Evolutionary conservation across 352 stramenopile species (phyloP), one percentile per base, ranked within the genome.

Genomic region (Globisporangium radiosum): DNA sequence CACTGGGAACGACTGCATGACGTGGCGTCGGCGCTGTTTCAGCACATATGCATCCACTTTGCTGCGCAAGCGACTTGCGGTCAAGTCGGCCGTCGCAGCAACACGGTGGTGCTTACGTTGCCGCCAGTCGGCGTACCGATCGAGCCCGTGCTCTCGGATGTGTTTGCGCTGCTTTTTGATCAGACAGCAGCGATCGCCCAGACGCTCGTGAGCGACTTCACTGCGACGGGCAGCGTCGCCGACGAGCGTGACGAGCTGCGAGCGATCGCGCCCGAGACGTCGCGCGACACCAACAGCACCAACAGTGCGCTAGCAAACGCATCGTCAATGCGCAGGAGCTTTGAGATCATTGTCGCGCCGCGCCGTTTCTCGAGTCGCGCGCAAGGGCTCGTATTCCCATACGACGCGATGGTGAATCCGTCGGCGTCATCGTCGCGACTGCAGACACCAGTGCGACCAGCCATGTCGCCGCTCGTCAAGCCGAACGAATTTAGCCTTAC

Each of bases 401-500:
- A 92, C 38, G 56, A 81, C 4, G 66, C 84, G 2, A 76, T 95
- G 69, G 59, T 79, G 3, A 64, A 69, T 2, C 58, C 68, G 8
- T 56, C 58, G 3, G 25, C 25, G 25, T 33, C 25, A 33, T 33
- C 25, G 25, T 33, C 25, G 25, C 25, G 25, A 33, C 25, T 33
- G 25, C 25, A 33, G 25, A 33, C 25, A 2, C 25, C 40, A 44
- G 40, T 44, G 57, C 57, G 1, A 40, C 43, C 25, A 9, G 19
- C 71, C 0, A 87, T 92, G 80, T 81, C 76, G 7, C 75, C 78
- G 6, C 62, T 87, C 1, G 15, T 69, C 5, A 91, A 94, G 36
- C 51, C 81, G 2, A 87, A 76, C 39, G 88, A 96, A 47, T 97
- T 96, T 56, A 96, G 83, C 50, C 78, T 97, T 19, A 93, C 79